phyloP scores from a whole-genome alignment of 1,284 basidiomycete species.

The Inonotus obliquus region DNA sequence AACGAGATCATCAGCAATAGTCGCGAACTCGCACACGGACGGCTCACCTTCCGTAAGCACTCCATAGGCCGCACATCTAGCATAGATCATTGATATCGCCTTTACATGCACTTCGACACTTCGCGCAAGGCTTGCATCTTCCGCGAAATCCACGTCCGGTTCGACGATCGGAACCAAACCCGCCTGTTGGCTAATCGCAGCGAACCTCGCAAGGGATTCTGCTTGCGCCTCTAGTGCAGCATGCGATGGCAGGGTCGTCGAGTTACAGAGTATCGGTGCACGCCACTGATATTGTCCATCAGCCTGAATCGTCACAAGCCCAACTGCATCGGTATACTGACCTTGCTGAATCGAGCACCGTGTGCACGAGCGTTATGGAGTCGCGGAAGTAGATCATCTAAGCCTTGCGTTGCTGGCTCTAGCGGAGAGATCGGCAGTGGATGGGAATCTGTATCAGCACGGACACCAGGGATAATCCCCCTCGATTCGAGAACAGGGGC shows the following conservation, averaged over 20 bases:
- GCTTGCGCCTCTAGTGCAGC: conserved; percentile 40
- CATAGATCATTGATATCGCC: conserved; percentile 41
- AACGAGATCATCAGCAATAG: not conserved
- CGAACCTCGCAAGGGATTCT: conserved; percentile 40
- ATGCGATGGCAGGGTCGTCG: conserved; percentile 32
- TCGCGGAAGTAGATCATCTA: conserved; percentile 41
- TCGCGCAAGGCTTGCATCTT: conserved; percentile 40
- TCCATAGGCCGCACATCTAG: conserved; percentile 39
- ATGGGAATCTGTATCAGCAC: conserved; percentile 46
- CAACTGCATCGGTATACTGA: not conserved
- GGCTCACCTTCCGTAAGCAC: conserved; percentile 45
- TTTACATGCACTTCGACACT: conserved; percentile 45
- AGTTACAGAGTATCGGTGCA: conserved; percentile 43
- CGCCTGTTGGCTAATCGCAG: conserved; percentile 43
- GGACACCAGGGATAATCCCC: conserved; percentile 46
- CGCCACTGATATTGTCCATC: conserved; percentile 34
- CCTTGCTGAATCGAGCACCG: conserved; percentile 44
- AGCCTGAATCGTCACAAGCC: not conserved
- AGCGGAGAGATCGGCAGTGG: conserved; percentile 39
- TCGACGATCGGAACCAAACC: conserved; percentile 50
- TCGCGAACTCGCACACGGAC: not conserved
- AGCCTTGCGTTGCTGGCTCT: conserved; percentile 46
- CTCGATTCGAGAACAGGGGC: conserved; percentile 37
- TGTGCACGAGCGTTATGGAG: conserved; percentile 39
- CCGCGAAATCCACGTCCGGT: conserved; percentile 48